These are phyloP conservation scores for Sphaerulina populicola DNA, from an alignment of 2,329 filamentous ascomycete genomes.

Conservation along the genomic window DNA sequence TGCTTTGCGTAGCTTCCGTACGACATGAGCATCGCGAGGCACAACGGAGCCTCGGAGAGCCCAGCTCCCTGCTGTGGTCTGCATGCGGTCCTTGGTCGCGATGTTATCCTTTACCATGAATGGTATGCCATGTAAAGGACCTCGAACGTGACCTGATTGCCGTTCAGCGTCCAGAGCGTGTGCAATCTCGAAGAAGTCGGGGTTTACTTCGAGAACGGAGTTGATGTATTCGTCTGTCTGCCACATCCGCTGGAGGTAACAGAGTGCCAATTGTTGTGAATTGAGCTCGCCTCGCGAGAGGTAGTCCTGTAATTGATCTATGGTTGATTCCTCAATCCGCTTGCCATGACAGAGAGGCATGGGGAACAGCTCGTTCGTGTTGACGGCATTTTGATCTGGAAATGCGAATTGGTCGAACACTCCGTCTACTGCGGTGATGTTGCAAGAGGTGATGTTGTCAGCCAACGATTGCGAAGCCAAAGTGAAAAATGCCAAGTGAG, in stretches of 20 bases:
- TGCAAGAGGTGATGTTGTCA: not conserved
- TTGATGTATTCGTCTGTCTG: conserved; percentile 60
- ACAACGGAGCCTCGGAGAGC: conserved; percentile 58
- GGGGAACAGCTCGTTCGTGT: conserved; percentile 44
- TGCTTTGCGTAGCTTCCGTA: conserved; percentile 52
- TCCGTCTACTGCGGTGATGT: not conserved
- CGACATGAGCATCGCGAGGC: conserved; percentile 59
- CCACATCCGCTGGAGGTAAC: conserved; percentile 53
- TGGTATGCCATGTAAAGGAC: conserved; percentile 65
- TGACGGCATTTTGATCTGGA: conserved; percentile 26
- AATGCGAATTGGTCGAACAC: conserved; percentile 21
- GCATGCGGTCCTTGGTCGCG: conserved; percentile 58
- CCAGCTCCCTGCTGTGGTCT: conserved; percentile 65
- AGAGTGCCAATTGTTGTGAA: conserved; percentile 51
- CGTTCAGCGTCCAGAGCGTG: conserved; percentile 54
- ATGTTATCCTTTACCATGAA: conserved; percentile 70
- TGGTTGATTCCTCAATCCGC: conserved; percentile 59
- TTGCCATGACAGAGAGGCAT: conserved; percentile 56
- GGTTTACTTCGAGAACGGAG: conserved; percentile 57
- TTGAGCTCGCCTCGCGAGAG: conserved; percentile 50
- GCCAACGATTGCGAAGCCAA: not conserved
- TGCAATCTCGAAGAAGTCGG: conserved; percentile 58
- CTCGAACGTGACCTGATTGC: conserved; percentile 47
- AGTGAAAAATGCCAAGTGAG: not conserved
- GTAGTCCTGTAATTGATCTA: conserved; percentile 56